These are phyloP conservation scores for Gypsophila paniculata DNA, from an alignment of 179 eudicot genomes.

Conservation along the genomic window DNA sequence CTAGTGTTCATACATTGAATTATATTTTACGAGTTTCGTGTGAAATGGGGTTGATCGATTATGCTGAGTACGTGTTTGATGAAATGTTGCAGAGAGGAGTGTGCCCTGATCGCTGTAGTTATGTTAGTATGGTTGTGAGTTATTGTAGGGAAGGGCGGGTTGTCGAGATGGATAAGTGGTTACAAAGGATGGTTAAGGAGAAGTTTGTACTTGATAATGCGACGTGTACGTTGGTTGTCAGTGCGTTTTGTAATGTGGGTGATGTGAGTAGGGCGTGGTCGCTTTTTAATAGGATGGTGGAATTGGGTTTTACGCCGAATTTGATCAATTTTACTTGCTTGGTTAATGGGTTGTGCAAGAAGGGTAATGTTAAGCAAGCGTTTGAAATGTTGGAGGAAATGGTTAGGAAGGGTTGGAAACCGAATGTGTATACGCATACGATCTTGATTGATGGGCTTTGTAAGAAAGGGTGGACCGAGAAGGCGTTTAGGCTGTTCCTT, in stretches of 20 bases:
- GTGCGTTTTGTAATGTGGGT: constrained; percentile 47
- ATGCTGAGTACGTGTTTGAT: constrained; percentile 68
- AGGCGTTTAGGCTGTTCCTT: constrained; percentile 84
- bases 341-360: constrained; percentile 68
- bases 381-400: constrained; percentile 89
- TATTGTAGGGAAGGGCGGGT: constrained; percentile 52
- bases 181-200: constrained; percentile 49
- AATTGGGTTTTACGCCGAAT: constrained; percentile 71
- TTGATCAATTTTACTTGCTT: constrained; percentile 72
- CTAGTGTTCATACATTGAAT: constrained; percentile 46
- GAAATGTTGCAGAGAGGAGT: constrained; percentile 76
- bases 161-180: constrained; percentile 66
- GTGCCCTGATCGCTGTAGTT: constrained; percentile 48
- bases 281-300: constrained; percentile 59
- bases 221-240: constrained; percentile 65
- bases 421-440: constrained; percentile 88
- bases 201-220: constrained; percentile 61
- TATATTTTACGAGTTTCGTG: constrained; percentile 36
- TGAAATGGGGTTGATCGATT: constrained; percentile 46
- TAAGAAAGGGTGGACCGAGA: constrained; percentile 94
- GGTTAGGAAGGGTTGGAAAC: constrained; percentile 82
- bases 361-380: constrained; percentile 74
- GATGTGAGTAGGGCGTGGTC: constrained; percentile 54
- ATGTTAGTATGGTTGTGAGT: constrained; percentile 53
- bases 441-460: constrained; percentile 75